phyloP scores from a whole-genome alignment of 164 flowering plant genomes.

The Saururus chinensis region DNA sequence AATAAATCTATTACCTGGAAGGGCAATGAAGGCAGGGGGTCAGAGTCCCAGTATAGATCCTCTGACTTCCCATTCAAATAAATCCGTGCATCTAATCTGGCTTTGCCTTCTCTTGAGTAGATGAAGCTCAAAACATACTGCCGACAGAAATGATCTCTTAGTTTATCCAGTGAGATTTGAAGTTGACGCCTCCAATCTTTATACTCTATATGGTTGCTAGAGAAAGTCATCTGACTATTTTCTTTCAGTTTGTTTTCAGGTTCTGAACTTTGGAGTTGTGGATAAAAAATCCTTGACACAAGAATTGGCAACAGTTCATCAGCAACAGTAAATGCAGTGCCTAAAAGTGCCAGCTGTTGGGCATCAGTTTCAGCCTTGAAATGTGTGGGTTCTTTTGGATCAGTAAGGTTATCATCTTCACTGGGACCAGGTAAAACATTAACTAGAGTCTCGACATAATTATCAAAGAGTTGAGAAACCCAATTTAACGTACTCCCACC shows the following conservation, averaged over 20 bases:
- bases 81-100: conserved; percentile 62
- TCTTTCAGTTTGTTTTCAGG: conserved; percentile 30
- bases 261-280: conserved; percentile 36
- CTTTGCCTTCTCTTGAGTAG: conserved; percentile 78
- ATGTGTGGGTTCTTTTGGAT: conserved; percentile 46
- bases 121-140: conserved; percentile 90
- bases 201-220: conserved; percentile 35
- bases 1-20: conserved; percentile 54
- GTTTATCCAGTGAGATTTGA: conserved; percentile 78
- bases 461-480: conserved; percentile 69
- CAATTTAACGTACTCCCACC: conserved; percentile 65
- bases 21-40: conserved; percentile 82
- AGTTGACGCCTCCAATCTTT: conserved; percentile 95
- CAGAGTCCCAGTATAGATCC: conserved; percentile 51
- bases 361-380: conserved; percentile 89
- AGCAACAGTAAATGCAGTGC: conserved; percentile 74
- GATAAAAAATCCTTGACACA: conserved; percentile 40
- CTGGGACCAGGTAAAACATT: conserved; percentile 68
- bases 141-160: conserved; percentile 81
- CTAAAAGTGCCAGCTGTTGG: conserved; percentile 88
- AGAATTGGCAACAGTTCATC: conserved; percentile 74
- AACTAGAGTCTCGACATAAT: conserved; percentile 56
- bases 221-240: conserved; percentile 10
- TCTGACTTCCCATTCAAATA: conserved; percentile 56
- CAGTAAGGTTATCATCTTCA: conserved; percentile 75